Evolutionary conservation across 148 eudicot species (phyloP).

Genomic region (Cornus controversa): DNA sequence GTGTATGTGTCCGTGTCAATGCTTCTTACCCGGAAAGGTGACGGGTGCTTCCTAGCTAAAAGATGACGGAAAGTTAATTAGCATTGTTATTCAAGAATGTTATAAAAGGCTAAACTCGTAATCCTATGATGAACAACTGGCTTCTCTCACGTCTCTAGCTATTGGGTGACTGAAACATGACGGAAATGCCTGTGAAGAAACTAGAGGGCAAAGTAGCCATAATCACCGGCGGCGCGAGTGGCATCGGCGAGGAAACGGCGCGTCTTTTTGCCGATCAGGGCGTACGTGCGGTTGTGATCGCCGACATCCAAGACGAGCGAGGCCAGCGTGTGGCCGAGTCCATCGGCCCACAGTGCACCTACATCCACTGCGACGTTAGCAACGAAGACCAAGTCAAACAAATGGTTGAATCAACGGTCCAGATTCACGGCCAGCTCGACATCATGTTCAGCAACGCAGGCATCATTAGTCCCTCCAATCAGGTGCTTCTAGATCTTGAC

Average conservation of each 20-base stretch:
- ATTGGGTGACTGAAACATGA: too few species aligned
- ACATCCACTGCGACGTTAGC: conserved; percentile 23
- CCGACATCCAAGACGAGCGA: conserved; percentile 25
- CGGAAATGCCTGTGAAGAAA: conserved; percentile 5
- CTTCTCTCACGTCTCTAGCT: too few species aligned
- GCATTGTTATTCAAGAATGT: too few species aligned
- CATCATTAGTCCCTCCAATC: background rate
- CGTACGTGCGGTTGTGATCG: conserved; percentile 23
- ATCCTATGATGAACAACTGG: too few species aligned
- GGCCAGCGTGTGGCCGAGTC: conserved; percentile 23
- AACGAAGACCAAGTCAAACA: conserved; percentile 24
- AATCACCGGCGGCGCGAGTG: conserved; percentile 31
- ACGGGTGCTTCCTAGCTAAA: too few species aligned
- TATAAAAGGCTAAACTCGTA: too few species aligned
- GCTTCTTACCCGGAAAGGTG: too few species aligned
- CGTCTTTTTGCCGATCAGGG: conserved; percentile 15
- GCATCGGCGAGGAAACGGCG: conserved; percentile 30
- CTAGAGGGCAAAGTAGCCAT: conserved; percentile 29
- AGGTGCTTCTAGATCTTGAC: conserved; percentile 22
- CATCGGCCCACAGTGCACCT: conserved; percentile 25
- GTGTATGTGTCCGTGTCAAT: too few species aligned
- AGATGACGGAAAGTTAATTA: too few species aligned
- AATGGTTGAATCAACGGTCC: conserved; percentile 24
- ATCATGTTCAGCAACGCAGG: conserved; percentile 39
- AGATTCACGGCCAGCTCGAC: conserved; percentile 24